Evolutionary conservation across 1,139 yeast genomes (phyloP).

Genomic region (Pneumocystis wakefieldiae): DNA sequence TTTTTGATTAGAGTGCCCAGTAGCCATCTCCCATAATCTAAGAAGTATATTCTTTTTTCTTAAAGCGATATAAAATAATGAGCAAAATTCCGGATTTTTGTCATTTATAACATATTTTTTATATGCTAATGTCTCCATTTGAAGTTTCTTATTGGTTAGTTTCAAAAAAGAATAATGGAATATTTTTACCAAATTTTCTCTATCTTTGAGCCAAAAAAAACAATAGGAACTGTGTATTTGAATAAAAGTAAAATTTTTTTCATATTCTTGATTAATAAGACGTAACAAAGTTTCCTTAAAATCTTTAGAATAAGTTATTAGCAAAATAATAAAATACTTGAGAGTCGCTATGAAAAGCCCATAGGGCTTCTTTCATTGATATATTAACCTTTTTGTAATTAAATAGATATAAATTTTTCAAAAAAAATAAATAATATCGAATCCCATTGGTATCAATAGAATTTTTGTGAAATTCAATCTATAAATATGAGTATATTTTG

Average conservation of each 20-base stretch:
- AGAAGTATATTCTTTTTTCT: slow-evolving; percentile 59
- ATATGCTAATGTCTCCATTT: slow-evolving; percentile 52
- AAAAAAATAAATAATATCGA: slow-evolving; percentile 57
- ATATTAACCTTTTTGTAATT: slow-evolving; percentile 27
- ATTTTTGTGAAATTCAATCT: slow-evolving; percentile 34
- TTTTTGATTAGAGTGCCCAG: slow-evolving; percentile 63
- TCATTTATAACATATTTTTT: slow-evolving; percentile 27
- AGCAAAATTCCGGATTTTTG: slow-evolving; percentile 54
- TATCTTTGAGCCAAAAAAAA: slow-evolving; percentile 54
- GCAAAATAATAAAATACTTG: neutral
- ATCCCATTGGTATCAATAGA: slow-evolving; percentile 60
- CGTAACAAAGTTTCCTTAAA: slow-evolving; percentile 53
- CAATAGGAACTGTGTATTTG: slow-evolving; percentile 47
- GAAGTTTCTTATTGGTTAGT: neutral
- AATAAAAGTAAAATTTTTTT: slow-evolving; percentile 40
- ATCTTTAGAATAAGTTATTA: slow-evolving; percentile 30
- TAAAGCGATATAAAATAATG: slow-evolving; percentile 65
- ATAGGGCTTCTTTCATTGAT: slow-evolving; percentile 65
- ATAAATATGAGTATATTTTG: slow-evolving; percentile 16
- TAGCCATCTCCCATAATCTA: slow-evolving; percentile 70
- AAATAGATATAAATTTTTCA: slow-evolving; percentile 37
- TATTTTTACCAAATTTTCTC: slow-evolving; percentile 33
- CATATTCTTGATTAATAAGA: slow-evolving; percentile 36
- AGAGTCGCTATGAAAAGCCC: slow-evolving; percentile 51
- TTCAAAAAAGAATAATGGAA: slow-evolving; percentile 23